Evolutionary conservation across 2,329 filamentous ascomycete genomes (phyloP), one percentile per base, ranked within the genome.

Genomic region (Alternaria triticina): DNA sequence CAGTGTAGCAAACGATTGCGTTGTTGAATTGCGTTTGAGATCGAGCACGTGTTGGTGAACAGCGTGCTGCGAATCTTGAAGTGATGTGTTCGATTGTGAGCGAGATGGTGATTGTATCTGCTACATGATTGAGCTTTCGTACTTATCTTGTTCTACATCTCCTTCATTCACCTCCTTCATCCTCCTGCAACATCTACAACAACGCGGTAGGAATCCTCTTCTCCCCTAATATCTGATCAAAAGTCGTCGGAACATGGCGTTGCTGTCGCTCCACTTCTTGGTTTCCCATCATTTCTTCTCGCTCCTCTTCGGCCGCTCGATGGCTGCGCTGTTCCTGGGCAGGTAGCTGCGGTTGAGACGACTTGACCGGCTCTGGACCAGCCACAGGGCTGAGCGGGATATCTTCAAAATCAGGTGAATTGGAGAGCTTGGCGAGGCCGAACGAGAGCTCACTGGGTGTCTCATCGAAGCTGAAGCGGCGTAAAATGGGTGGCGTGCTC

Each of bases 401-500:
- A 2, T 28, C n/a, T 44, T 46, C 25, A 9, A 30, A 22, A 9
- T 56, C 43, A 28, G 15, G 54, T 1, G 25, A 27, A 11, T 28
- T 9, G 2, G 25, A 17, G 5, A 13, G 7, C 3, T 8, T 36
- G 13, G 6, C 4, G 47, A 43, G 28, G 9, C 0, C 17, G 3
- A 45, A 46, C 6, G n/a, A 20, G 6, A n/a, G n/a, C 10, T 45
- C 47, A 36, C 3, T 17, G 15, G 47, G 25, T 28, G 22, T 15
- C n/a, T 15, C n/a, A 25, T 52, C 59, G 22, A 61, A 61, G 54
- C 54, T 61, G 17, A 61, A 47, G 10, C 40, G 59, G 47, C 40
- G 46, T 27, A 30, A 15, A 1, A 13, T 5, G 4, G 47, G 40
- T 11, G 28, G 28, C 10, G 15, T 3, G 3, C 28, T 20, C 8